These are phyloP conservation scores for Didymella lethalis DNA, from an alignment of 2,329 filamentous ascomycete species.

Conservation along the genomic window DNA sequence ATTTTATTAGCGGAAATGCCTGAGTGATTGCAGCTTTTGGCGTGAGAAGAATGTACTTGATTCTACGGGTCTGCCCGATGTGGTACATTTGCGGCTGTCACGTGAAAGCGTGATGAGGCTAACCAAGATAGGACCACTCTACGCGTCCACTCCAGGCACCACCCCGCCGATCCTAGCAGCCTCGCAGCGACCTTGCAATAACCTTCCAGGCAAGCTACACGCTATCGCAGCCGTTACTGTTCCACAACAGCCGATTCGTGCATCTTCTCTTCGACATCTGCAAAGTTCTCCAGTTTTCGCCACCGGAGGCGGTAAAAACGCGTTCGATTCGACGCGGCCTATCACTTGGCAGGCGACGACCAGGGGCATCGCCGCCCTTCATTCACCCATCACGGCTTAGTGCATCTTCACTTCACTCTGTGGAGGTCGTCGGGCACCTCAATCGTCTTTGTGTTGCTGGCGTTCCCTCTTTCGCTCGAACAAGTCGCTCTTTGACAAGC, in stretches of 20 bases:
- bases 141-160: conserved; percentile 15
- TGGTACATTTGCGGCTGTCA: background rate
- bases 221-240: conserved; percentile 4
- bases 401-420: conserved; percentile 16
- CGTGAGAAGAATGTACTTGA: too few species aligned
- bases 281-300: conserved; percentile 30
- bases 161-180: conserved; percentile 1
- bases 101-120: conserved; percentile 13
- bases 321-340: conserved; percentile 36
- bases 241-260: conserved; percentile 10
- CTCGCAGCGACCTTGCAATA: background rate
- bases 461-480: background rate
- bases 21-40: too few species aligned
- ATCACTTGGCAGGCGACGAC: conserved; percentile 28
- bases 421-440: conserved; percentile 4
- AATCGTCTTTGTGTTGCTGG: background rate
- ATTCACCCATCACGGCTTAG: conserved; percentile 26
- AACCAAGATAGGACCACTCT: background rate
- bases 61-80: too few species aligned
- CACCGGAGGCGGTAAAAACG: conserved; percentile 38
- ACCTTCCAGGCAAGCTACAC: background rate
- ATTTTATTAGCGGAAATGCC: too few species aligned
- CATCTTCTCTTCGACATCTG: background rate
- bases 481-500: background rate
- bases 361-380: conserved; percentile 36